Evolutionary conservation across 179 eudicot species (phyloP).

Genomic region (Spergularia azorica): DNA sequence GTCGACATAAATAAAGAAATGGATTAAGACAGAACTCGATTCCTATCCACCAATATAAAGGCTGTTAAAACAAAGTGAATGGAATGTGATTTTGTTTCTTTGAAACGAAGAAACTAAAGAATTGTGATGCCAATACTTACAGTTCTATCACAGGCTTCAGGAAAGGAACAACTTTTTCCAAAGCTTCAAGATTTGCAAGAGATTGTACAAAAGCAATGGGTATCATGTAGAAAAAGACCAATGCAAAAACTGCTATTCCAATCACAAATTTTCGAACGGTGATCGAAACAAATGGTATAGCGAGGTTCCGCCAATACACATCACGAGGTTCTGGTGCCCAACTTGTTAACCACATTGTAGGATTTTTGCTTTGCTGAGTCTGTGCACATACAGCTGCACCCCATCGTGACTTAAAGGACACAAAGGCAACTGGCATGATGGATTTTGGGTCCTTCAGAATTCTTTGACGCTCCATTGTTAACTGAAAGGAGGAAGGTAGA

Average conservation of each 20-base stretch:
- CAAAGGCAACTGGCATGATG: conserved; percentile 74
- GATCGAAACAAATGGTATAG: conserved; percentile 81
- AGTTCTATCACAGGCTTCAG: conserved; percentile 70
- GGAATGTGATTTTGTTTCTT: not conserved
- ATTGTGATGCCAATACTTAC: conserved; percentile 43
- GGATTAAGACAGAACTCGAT: too few relatives aligned
- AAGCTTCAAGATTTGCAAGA: conserved; percentile 86
- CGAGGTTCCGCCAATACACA: conserved; percentile 77
- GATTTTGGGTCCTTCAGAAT: conserved; percentile 65
- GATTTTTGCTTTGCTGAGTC: conserved; percentile 81
- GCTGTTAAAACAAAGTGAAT: not conserved
- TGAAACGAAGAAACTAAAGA: not conserved
- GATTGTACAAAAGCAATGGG: conserved; percentile 98
- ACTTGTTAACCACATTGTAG: conserved; percentile 72
- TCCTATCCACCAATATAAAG: not conserved
- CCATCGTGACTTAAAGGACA: conserved; percentile 84
- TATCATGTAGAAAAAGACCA: conserved; percentile 94
- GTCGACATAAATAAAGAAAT: too few relatives aligned
- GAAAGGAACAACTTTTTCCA: conserved; percentile 85
- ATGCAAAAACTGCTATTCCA: conserved; percentile 58
- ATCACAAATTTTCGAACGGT: conserved; percentile 74
- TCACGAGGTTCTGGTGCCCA: conserved; percentile 98
- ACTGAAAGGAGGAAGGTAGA: conserved; percentile 35
- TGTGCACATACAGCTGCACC: conserved; percentile 95
- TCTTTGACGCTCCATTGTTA: conserved; percentile 73